Percentiles rank a stretch among this genome's conserved stretches.
Evolutionary conservation across 225 moss, liverwort and hornwort genomes (phyloP).

Genomic region (Takakia lepidozioides): DNA sequence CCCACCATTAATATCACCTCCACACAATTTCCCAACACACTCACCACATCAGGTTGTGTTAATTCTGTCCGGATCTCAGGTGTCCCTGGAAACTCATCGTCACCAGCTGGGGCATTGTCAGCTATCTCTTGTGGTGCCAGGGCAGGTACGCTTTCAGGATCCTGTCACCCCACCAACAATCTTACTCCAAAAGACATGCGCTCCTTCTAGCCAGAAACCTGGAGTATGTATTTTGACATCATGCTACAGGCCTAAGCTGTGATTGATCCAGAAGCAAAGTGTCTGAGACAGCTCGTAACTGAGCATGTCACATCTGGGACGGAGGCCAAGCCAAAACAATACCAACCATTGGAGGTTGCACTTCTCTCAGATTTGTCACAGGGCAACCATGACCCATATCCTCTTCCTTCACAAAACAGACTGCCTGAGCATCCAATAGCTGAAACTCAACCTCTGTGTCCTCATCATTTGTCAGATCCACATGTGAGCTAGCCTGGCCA

Average conservation of each 20-base stretch:
- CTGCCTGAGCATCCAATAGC: conserved; percentile 13
- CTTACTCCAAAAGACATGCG: too few species aligned
- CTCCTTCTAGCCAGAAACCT: too few species aligned
- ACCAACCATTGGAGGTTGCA: conserved; percentile 17
- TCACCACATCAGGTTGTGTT: conserved; percentile 15
- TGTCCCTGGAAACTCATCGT: conserved; percentile 13
- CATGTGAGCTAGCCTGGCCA: conserved; percentile 1
- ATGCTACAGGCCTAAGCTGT: too few species aligned
- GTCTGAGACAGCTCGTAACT: too few species aligned
- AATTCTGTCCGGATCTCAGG: conserved; percentile 8
- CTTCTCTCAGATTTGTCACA: conserved; percentile 2
- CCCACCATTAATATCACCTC: background rate
- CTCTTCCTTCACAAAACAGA: conserved; percentile 22
- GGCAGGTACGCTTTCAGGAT: conserved; percentile 1
- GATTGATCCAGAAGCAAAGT: background rate
- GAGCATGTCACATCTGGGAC: too few species aligned
- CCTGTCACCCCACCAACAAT: background rate
- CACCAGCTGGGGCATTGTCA: conserved; percentile 10
- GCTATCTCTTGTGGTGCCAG: conserved; percentile 9
- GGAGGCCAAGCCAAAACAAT: background rate
- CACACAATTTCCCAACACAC: background rate
- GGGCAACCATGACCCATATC: conserved; percentile 9
- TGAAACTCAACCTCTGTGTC: conserved; percentile 29
- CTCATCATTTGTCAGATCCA: conserved; percentile 27
- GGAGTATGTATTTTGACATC: too few species aligned